These are phyloP conservation scores for Mycena vulgaris DNA, from an alignment of 768 basidiomycete genomes.

Conservation along the genomic window DNA sequence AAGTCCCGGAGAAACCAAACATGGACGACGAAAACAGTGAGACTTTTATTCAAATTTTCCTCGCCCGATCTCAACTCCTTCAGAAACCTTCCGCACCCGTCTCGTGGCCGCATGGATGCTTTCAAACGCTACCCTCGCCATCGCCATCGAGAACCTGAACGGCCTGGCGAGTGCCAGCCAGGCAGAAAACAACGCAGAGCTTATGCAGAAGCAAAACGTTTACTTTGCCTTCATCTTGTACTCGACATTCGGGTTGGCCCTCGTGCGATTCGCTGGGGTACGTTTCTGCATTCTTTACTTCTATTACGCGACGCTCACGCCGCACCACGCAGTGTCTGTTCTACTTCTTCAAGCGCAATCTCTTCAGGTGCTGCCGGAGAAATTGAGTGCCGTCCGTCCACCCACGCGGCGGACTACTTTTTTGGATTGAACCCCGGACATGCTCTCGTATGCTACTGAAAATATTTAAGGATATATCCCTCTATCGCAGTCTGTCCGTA, in stretches of 20 bases:
- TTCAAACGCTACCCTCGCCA: slow-evolving; percentile 68
- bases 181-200: slow-evolving; percentile 15
- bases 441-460: slow-evolving; percentile 32
- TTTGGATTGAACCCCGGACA: slow-evolving; percentile 21
- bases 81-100: slow-evolving; percentile 83
- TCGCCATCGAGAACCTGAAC: slow-evolving; percentile 75
- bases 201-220: slow-evolving; percentile 59
- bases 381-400: slow-evolving; percentile 53
- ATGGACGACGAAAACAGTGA: slow-evolving; percentile 82
- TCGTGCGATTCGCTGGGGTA: slow-evolving; percentile 72
- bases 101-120: slow-evolving; percentile 84
- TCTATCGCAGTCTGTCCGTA: not conserved
- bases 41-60: not conserved
- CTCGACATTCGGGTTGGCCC: slow-evolving; percentile 70
- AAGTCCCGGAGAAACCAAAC: slow-evolving; percentile 75
- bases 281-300: slow-evolving; percentile 41
- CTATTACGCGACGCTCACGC: not conserved
- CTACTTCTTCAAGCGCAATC: slow-evolving; percentile 77
- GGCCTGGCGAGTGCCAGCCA: slow-evolving; percentile 34
- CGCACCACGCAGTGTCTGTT: slow-evolving; percentile 65
- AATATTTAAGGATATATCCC: slow-evolving; percentile 37
- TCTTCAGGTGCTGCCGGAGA: slow-evolving; percentile 76
- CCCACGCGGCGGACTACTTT: not conserved
- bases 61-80: not conserved
- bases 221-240: slow-evolving; percentile 75